These are phyloP conservation scores for Talaromyces pinophilus DNA, from an alignment of 2,329 filamentous ascomycete genomes.

Conservation along the genomic window DNA sequence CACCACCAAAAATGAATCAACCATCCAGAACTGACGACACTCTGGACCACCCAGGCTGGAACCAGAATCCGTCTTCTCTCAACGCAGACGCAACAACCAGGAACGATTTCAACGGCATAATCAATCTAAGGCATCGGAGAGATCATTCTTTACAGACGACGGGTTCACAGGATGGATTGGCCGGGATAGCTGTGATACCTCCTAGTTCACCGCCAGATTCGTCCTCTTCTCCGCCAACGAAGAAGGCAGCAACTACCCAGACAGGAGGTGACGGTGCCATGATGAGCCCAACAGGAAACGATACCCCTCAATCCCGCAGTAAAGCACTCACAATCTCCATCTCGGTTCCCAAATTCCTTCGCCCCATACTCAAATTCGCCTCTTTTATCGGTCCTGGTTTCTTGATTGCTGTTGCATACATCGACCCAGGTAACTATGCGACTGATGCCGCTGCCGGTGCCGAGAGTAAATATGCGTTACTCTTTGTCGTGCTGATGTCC, in stretches of 20 bases:
- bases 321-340: conserved; percentile 36
- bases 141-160: conserved; percentile 8
- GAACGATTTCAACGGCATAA: conserved; percentile 62
- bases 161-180: not conserved
- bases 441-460: conserved; percentile 53
- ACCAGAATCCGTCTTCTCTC: conserved; percentile 62
- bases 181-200: conserved; percentile 4
- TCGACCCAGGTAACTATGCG: conserved; percentile 54
- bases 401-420: conserved; percentile 52
- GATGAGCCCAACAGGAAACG: conserved; percentile 31
- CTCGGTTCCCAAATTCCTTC: conserved; percentile 29
- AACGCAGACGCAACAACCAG: conserved; percentile 63
- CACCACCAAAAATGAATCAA: conserved; percentile 59
- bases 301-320: conserved; percentile 34
- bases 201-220: conserved; percentile 3
- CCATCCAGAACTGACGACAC: conserved; percentile 63
- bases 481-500: conserved; percentile 52
- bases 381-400: conserved; percentile 52
- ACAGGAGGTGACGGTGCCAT: conserved; percentile 16
- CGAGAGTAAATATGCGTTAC: conserved; percentile 45
- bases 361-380: conserved; percentile 42
- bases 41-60: conserved; percentile 56
- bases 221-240: not conserved
- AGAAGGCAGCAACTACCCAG: conserved; percentile 30
- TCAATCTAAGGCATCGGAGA: conserved; percentile 57